Evolutionary conservation across 1,284 basidiomycete genomes (phyloP), one percentile per base, ranked within the genome.

Genomic region (Rhodotorula mucilaginosa): DNA sequence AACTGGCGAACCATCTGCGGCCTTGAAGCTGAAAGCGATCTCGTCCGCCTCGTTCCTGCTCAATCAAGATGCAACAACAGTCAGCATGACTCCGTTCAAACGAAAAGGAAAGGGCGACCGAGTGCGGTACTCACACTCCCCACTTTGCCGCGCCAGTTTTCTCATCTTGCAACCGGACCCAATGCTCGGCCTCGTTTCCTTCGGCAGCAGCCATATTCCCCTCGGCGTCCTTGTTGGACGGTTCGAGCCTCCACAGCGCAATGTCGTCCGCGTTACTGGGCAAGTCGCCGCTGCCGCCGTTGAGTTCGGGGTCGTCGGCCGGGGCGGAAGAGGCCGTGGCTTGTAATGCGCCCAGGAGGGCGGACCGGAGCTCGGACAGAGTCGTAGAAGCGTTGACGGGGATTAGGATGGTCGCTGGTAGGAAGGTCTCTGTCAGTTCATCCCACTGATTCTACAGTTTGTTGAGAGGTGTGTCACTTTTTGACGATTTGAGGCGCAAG

Each of bases 91-190:
- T 13, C 39, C 2, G 10, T 12, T 44, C 34, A 34, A 44, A 10
- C 39, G 10, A 44, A 44, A 8, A 8, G 39, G 39, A 21, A n/a
- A 23, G 58, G 5, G 29, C 49, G 52, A 15, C 23, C 16, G 19
- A 58, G 19, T 10, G 19, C 23, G 29, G 52, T 44, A 67, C 68
- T 61, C 58, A 74, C 73, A 74, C 58, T 58, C 69, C 73, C 61
- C 68, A 69, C 59, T 72, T 74, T 51, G 67, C 73, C 19, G 65
- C 70, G 5, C 62, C 61, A 46, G 62, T 68, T 54, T 68, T 72
- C 51, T 72, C 70, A 21, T 74, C 73, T 16, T 60, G 57, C 34
- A 74, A 44, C 52, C 59, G 58, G 21, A 67, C 54, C 73, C 73
- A 74, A 15, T 66, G 68, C 12, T 71, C 67, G 29, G 21, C 31